A percentile compares a stretch with the other conserved stretches of the same genome.
These are phyloP conservation scores for Tothia fuscella DNA, from an alignment of 2,329 filamentous ascomycete genomes.

Conservation along the genomic window DNA sequence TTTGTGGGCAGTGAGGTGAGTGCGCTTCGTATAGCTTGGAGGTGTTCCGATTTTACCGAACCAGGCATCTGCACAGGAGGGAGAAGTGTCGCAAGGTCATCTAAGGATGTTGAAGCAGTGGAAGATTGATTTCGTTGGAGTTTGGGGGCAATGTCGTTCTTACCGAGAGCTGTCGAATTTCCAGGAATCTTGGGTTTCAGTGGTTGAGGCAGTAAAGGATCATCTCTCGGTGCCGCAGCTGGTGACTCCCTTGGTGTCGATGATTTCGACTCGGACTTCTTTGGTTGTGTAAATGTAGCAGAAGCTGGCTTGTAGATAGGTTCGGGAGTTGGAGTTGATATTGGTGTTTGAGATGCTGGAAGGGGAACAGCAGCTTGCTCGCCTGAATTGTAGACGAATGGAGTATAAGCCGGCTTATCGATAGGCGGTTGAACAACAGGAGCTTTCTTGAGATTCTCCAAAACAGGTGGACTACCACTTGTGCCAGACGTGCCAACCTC, in stretches of 20 bases:
- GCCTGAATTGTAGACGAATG: not conserved
- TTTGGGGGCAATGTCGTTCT: too few species aligned
- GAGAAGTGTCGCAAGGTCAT: conserved; percentile 15
- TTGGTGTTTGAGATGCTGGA: not conserved
- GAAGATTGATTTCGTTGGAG: not conserved
- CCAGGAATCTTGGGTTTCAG: not conserved
- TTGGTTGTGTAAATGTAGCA: not conserved
- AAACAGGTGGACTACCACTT: too few species aligned
- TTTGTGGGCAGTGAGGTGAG: conserved; percentile 15
- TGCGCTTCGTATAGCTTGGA: conserved; percentile 18
- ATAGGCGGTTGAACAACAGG: not conserved
- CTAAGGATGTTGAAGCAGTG: not conserved
- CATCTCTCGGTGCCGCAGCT: not conserved
- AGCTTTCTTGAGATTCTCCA: not conserved
- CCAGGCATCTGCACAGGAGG: conserved; percentile 16
- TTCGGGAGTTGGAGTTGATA: not conserved
- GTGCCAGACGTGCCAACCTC: too few species aligned
- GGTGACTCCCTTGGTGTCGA: too few species aligned
- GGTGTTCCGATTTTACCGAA: conserved; percentile 8
- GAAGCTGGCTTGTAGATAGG: conserved; percentile 4
- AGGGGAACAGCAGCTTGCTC: not conserved
- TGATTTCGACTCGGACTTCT: too few species aligned
- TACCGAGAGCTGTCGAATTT: too few species aligned
- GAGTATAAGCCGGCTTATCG: conserved; percentile 5
- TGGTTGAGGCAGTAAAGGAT: not conserved